Conservation (phyloP, 2,329 filamentous ascomycete species). For the Emergomyces pasteurianus region DNA sequence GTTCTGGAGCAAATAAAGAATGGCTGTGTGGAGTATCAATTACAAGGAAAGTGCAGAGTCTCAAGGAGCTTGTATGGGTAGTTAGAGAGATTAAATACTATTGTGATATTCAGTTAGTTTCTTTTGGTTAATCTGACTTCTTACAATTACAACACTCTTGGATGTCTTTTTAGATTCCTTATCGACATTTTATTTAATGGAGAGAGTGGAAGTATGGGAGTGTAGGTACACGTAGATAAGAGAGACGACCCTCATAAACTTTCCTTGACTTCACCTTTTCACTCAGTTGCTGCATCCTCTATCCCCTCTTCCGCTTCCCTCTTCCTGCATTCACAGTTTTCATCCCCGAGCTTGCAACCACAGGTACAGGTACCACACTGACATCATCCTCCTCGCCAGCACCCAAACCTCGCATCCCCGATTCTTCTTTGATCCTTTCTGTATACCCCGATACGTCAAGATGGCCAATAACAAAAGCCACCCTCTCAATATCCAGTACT, state of each 20-base stretch:
- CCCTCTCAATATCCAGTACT: slow-evolving; percentile 24
- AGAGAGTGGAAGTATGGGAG: neutral
- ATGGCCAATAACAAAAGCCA: slow-evolving; percentile 27
- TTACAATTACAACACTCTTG: neutral
- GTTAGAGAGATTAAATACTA: neutral
- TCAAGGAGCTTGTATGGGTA: neutral
- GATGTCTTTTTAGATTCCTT: neutral
- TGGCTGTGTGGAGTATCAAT: neutral
- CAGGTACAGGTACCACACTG: neutral
- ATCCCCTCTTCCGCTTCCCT: neutral
- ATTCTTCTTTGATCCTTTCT: neutral
- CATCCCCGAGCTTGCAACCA: neutral
- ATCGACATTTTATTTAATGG: neutral
- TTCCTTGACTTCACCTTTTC: too few relatives aligned
- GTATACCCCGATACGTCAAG: slow-evolving; percentile 18
- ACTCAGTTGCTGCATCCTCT: neutral
- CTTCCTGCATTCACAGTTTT: neutral
- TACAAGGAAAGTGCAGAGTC: neutral
- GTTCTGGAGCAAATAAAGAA: neutral
- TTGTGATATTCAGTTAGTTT: neutral
- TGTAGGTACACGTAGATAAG: neutral
- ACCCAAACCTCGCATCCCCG: neutral
- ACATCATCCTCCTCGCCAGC: neutral
- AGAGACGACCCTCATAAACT: neutral
- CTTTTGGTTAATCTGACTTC: neutral